Evolutionary conservation across 345 rosid genomes (phyloP).

Genomic region (Euphorbia peplus): DNA sequence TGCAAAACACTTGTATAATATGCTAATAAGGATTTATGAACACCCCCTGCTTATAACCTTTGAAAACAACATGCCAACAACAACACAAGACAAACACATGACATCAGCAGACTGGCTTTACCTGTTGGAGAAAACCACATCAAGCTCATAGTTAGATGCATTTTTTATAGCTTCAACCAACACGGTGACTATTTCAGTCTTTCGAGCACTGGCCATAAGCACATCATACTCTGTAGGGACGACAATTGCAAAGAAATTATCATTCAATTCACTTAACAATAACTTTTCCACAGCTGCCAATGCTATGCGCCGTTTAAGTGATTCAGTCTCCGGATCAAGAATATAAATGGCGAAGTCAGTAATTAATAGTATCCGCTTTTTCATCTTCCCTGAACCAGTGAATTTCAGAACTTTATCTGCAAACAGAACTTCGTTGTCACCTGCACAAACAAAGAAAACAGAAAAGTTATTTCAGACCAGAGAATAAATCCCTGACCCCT

Average conservation of each 20-base stretch:
- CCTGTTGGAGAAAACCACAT: constrained; percentile 79
- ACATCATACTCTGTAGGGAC: constrained; percentile 92
- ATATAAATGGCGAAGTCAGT: constrained; percentile 45
- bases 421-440: constrained; percentile 67
- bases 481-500: no score
- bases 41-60: not conserved
- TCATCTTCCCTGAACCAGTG: constrained; percentile 86
- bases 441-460: constrained; percentile 31
- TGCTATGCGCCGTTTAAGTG: constrained; percentile 76
- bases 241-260: constrained; percentile 81
- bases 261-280: constrained; percentile 74
- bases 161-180: constrained; percentile 77
- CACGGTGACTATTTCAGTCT: constrained; percentile 79
- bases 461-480: not conserved
- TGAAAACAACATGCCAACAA: not conserved
- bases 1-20: not conserved
- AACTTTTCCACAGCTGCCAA: constrained; percentile 78
- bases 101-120: constrained; percentile 20
- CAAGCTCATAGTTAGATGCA: constrained; percentile 77
- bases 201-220: constrained; percentile 88
- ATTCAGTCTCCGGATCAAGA: constrained; percentile 70
- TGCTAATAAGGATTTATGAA: not conserved
- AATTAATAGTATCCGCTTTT: constrained; percentile 47
- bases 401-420: constrained; percentile 92
- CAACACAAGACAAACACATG: not conserved